phyloP scores from a whole-genome alignment of 2,329 filamentous ascomycete genomes.

The Purpureocillium lavendulum region DNA sequence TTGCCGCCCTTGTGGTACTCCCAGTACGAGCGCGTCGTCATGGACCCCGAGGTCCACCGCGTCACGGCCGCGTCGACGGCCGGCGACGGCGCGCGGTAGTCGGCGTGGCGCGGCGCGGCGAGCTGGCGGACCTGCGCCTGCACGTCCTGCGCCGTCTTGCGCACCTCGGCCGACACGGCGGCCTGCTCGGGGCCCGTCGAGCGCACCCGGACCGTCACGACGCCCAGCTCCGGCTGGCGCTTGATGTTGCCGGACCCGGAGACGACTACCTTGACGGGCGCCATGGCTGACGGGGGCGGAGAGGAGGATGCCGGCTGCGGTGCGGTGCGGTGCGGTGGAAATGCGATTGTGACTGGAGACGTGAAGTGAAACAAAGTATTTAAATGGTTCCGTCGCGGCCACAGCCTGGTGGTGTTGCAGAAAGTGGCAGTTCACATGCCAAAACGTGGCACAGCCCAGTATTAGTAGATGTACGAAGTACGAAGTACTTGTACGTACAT shows the following conservation, averaged over 20 bases:
- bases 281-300: not conserved
- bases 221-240: not conserved
- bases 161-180: conserved; percentile 1
- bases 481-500: no score
- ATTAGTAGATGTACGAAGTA: no score
- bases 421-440: no score
- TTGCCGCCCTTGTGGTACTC: not conserved
- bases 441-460: no score
- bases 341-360: no score
- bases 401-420: no score
- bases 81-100: not conserved
- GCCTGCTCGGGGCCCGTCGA: conserved; percentile 1
- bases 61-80: conserved; percentile 1
- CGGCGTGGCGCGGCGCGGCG: not conserved
- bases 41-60: conserved; percentile 2
- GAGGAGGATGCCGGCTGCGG: no score
- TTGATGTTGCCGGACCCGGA: conserved; percentile 1
- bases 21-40: conserved; percentile 1
- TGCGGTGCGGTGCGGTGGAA: no score
- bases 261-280: conserved; percentile 2
- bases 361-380: no score
- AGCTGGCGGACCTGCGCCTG: not conserved
- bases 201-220: not conserved
- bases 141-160: not conserved
- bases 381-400: no score